Evolutionary conservation across 441 rosid genomes (phyloP).

Genomic region (Melastoma candidum): DNA sequence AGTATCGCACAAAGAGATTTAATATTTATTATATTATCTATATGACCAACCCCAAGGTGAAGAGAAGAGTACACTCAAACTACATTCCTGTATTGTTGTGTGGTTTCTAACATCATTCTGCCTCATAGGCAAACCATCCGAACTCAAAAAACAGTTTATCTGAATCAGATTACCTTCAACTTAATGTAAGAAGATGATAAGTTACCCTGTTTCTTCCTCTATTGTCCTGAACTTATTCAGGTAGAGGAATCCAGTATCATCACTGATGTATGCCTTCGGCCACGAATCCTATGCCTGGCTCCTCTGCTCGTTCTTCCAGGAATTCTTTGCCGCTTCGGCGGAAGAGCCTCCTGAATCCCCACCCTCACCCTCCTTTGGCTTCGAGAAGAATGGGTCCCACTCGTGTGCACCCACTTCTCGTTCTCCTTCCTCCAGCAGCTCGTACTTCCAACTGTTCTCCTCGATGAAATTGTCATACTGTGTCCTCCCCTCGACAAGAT

Average conservation of each 20-base stretch:
- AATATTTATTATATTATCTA: too few species aligned
- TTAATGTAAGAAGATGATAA: too few species aligned
- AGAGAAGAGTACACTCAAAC: too few species aligned
- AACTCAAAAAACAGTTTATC: too few species aligned
- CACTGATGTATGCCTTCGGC: constrained; percentile 7
- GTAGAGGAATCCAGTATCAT: background rate
- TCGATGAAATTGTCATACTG: constrained; percentile 36
- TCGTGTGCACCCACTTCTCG: constrained; percentile 76
- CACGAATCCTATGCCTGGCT: constrained; percentile 26
- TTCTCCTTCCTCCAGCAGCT: constrained; percentile 73
- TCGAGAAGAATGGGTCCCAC: constrained; percentile 99
- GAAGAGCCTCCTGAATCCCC: constrained; percentile 45
- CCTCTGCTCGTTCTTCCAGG: constrained; percentile 91
- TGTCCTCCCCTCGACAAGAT: constrained; percentile 3
- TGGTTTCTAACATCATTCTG: too few species aligned
- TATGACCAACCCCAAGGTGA: too few species aligned
- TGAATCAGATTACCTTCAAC: too few species aligned
- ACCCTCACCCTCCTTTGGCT: constrained; percentile 52
- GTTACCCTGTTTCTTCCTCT: too few species aligned
- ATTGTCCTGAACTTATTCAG: constrained; percentile 4
- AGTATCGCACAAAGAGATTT: too few species aligned
- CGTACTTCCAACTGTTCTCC: constrained; percentile 96
- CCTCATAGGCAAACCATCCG: too few species aligned
- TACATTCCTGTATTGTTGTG: too few species aligned
- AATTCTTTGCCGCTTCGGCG: constrained; percentile 75